These are phyloP conservation scores for Malassezia japonica DNA, from an alignment of 1,284 basidiomycete species.

Conservation along the genomic window DNA sequence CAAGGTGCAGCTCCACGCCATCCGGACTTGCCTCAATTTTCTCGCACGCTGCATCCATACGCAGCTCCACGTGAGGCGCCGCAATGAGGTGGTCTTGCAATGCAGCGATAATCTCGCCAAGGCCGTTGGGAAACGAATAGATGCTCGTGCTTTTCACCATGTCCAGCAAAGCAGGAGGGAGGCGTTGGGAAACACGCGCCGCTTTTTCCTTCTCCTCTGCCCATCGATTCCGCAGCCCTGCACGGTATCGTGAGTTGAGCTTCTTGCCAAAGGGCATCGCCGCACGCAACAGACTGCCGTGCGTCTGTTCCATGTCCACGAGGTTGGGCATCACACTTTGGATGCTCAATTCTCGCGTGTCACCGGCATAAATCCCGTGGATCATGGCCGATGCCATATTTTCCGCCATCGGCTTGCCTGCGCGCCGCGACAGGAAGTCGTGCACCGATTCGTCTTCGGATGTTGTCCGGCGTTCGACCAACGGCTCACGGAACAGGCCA, in stretches of 20 bases:
- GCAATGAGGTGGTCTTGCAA: constrained; percentile 54
- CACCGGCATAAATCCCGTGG: constrained; percentile 86
- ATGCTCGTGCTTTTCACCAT: constrained; percentile 59
- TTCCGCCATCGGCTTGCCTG: constrained; percentile 64
- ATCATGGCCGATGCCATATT: constrained; percentile 72
- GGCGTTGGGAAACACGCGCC: constrained; percentile 48
- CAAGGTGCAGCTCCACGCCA: not conserved
- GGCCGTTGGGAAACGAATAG: constrained; percentile 69
- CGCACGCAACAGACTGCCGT: constrained; percentile 64
- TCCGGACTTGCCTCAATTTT: constrained; percentile 45
- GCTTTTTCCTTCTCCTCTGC: constrained; percentile 14
- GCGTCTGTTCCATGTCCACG: constrained; percentile 61
- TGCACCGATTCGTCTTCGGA: constrained; percentile 69
- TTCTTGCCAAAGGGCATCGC: constrained; percentile 49
- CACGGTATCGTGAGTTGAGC: constrained; percentile 11
- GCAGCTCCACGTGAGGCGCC: constrained; percentile 57
- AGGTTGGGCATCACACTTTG: constrained; percentile 66
- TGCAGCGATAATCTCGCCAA: constrained; percentile 60
- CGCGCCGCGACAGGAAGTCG: constrained; percentile 64
- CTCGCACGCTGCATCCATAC: constrained; percentile 50
- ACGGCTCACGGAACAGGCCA: constrained; percentile 55
- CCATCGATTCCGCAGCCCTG: not conserved
- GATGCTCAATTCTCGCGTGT: constrained; percentile 65
- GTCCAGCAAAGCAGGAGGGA: constrained; percentile 52
- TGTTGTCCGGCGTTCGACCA: constrained; percentile 49